Percentiles rank a stretch among this genome's conserved stretches.
phyloP scores from a whole-genome alignment of 257 asterid species.

The Solanum chilense region DNA sequence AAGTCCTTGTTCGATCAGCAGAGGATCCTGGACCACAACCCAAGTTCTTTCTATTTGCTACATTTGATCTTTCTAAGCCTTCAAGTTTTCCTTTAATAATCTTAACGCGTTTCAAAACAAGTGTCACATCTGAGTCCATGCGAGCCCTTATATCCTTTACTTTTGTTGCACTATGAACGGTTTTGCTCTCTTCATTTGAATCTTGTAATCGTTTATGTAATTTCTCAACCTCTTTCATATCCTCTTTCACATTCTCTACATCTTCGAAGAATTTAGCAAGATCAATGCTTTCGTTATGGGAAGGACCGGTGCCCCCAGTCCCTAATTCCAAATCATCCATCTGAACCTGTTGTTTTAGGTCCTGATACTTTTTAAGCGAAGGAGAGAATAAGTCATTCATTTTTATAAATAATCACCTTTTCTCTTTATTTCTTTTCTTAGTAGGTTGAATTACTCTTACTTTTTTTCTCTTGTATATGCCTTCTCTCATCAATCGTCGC shows the following conservation, averaged over 20 bases:
- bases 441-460: not conserved
- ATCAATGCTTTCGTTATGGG: constrained; percentile 1
- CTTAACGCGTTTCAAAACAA: constrained; percentile 25
- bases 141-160: constrained; percentile 21
- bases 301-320: not conserved
- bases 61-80: constrained; percentile 25
- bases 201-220: constrained; percentile 18
- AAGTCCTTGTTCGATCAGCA: constrained; percentile 26
- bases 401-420: not conserved
- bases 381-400: constrained; percentile 35
- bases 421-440: not conserved
- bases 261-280: constrained; percentile 22
- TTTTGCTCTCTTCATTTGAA: constrained; percentile 31
- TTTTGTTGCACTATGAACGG: constrained; percentile 22
- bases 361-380: constrained; percentile 30
- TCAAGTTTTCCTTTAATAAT: constrained; percentile 30
- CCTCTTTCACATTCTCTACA: constrained; percentile 30
- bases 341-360: constrained; percentile 21
- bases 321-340: constrained; percentile 21
- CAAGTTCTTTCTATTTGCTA: constrained; percentile 10
- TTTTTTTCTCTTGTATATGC: not conserved
- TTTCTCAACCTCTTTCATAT: constrained; percentile 21
- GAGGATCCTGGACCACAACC: constrained; percentile 40
- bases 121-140: constrained; percentile 25
- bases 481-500: constrained; percentile 5